A percentile compares a stretch with the other conserved stretches of the same genome.
Conservation (phyloP, 345 rosid species). For the Streptanthus diversifolius region DNA sequence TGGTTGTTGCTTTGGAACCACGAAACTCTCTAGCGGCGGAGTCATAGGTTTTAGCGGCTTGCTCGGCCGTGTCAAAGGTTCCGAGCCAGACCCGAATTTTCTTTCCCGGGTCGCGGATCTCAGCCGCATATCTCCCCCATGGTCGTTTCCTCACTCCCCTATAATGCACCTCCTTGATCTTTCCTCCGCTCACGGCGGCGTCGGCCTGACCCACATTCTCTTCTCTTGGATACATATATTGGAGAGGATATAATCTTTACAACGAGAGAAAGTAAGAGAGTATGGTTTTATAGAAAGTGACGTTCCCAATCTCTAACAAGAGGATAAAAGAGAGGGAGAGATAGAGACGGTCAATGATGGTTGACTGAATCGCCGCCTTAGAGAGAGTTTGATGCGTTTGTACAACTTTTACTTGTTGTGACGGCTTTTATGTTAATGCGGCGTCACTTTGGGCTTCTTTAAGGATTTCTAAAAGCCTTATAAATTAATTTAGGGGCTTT, state of each 20-base stretch:
- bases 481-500: neutral
- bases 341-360: neutral
- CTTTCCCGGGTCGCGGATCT: slow-evolving; percentile 60
- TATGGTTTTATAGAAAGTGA: neutral
- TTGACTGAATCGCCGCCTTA: slow-evolving; percentile 11
- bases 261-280: neutral
- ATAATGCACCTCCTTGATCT: slow-evolving; percentile 39
- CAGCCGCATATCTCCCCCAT: slow-evolving; percentile 72
- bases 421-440: neutral
- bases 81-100: slow-evolving; percentile 68
- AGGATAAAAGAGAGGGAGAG: neutral
- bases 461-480: neutral
- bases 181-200: slow-evolving; percentile 3
- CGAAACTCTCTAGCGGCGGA: slow-evolving; percentile 54
- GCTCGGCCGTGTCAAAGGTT: slow-evolving; percentile 57
- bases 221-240: neutral
- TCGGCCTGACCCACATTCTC: neutral
- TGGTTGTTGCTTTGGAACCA: slow-evolving; percentile 57
- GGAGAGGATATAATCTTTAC: neutral
- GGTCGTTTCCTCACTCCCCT: slow-evolving; percentile 69
- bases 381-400: neutral
- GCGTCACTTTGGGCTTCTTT: neutral
- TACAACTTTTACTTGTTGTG: neutral
- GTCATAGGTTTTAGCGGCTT: slow-evolving; percentile 62
- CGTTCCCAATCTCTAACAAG: neutral